Percentiles rank a stretch among this genome's conserved stretches.
Evolutionary conservation across 768 basidiomycete species (phyloP).

Genomic region (Lactarius vividus): DNA sequence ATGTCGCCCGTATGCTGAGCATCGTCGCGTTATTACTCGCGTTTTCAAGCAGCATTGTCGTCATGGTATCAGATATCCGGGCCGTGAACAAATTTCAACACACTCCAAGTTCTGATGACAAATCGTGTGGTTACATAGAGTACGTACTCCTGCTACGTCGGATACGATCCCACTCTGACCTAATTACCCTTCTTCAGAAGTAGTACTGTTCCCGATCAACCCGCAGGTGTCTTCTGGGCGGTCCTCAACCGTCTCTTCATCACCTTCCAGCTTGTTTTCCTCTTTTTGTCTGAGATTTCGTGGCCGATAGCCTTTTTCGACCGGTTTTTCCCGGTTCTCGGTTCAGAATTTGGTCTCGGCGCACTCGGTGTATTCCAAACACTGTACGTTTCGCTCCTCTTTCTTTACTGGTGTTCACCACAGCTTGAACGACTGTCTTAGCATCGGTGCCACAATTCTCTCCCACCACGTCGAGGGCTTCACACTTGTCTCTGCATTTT

Average conservation of each 20-base stretch:
- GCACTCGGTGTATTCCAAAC: conserved; percentile 85
- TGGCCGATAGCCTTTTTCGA: conserved; percentile 79
- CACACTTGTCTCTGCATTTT: conserved; percentile 80
- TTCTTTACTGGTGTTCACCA: conserved; percentile 16
- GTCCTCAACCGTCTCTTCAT: conserved; percentile 86
- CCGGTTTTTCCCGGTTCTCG: conserved; percentile 83
- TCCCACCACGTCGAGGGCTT: conserved; percentile 78
- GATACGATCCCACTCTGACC: not conserved
- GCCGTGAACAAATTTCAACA: conserved; percentile 63
- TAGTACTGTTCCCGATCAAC: conserved; percentile 87
- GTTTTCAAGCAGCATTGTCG: conserved; percentile 74
- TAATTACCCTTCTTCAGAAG: conserved; percentile 40
- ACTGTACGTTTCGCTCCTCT: conserved; percentile 49
- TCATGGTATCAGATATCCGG: conserved; percentile 67
- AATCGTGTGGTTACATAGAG: conserved; percentile 37
- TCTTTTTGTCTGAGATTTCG: conserved; percentile 79
- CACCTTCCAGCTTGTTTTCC: conserved; percentile 76
- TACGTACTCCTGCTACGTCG: not conserved
- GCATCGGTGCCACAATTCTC: conserved; percentile 68
- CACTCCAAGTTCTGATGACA: conserved; percentile 37
- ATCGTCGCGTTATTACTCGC: conserved; percentile 77
- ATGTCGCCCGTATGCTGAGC: conserved; percentile 72
- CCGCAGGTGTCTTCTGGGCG: conserved; percentile 90
- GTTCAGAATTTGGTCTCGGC: conserved; percentile 80
- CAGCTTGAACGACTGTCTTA: conserved; percentile 30